Evolutionary conservation across 2,329 filamentous ascomycete genomes (phyloP), one percentile per base, ranked within the genome.

Genomic region (Trichoderma arundinaceum): DNA sequence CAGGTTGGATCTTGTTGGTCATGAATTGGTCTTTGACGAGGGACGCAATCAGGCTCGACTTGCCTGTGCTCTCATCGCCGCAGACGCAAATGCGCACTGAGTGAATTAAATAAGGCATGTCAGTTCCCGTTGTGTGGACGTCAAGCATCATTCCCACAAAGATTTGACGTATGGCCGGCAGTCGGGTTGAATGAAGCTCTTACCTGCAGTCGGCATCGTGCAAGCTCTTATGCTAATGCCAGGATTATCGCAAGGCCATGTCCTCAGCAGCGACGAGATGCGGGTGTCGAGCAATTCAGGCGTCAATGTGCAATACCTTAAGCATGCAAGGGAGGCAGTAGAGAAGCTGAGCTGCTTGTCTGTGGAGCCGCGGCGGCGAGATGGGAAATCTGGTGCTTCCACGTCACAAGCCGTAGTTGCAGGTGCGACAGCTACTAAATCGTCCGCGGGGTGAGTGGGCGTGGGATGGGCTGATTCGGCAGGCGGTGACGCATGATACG

Each of bases 1-100:
- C 91, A 13, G 94, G 87, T 77, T 97, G 94, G 74, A 99, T 97
- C 81, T 96, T 97, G 79, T 92, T 92, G 70, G 91, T 92, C 73
- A 98, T 92, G 78, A 98, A 99, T 77, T 94, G 91, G 76, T 97
- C 94, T 77, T 98, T 98, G 77, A 99, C 94, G 44, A 99, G 88
- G 65, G 93, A 96, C 64, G 94, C 95, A 75, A 97, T 96, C 77
- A 97, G 85, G 77, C 92, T 95, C 67, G 91, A 95, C 81, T 97
- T 97, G 73, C 93, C 93, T n/a, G 91, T 93, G 72, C 91, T 91
- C 80, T 98, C 94, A 78, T 99, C 95, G 74, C 95, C 95, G 81
- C 94, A 97, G 66, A 98, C 92, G 78, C 93, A 97, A 74, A 98
- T 94, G 70, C 95, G 91, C 68, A 98, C 94, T 79, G 32, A 56